Evolutionary conservation across 2,329 filamentous ascomycete genomes (phyloP).

Genomic region (Paracoccidioides brasiliensis): DNA sequence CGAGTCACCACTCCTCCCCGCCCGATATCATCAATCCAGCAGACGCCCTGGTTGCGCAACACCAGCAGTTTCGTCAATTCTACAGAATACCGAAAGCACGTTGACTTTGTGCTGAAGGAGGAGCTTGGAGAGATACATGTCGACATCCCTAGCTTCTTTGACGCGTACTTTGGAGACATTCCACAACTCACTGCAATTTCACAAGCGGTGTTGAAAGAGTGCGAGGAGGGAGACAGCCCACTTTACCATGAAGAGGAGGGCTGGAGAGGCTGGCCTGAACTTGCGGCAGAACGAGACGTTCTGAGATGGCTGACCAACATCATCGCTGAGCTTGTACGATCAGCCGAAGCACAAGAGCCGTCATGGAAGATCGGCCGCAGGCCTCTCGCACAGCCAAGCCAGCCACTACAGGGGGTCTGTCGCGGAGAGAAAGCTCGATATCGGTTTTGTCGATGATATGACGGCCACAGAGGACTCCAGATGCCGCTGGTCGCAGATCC

Average conservation of each 20-base stretch:
- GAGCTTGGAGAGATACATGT: slow-evolving; percentile 9
- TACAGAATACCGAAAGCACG: slow-evolving; percentile 10
- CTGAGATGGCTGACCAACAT: neutral
- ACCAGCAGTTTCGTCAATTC: slow-evolving; percentile 12
- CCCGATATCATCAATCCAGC: slow-evolving; percentile 5
- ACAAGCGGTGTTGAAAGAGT: neutral
- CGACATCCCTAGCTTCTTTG: slow-evolving; percentile 13
- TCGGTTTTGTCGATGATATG: too few relatives aligned
- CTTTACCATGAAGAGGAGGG: neutral
- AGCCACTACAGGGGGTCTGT: neutral
- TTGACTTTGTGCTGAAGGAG: slow-evolving; percentile 11
- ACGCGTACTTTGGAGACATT: slow-evolving; percentile 13
- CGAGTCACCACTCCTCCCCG: neutral
- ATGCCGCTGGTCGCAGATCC: too few relatives aligned
- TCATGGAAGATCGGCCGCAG: neutral
- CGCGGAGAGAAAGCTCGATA: too few relatives aligned
- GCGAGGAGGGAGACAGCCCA: neutral
- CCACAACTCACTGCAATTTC: slow-evolving; percentile 8
- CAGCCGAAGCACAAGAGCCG: neutral
- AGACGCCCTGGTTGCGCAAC: slow-evolving; percentile 10
- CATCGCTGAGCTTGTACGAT: neutral
- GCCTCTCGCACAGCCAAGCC: neutral
- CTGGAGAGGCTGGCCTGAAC: neutral
- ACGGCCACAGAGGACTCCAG: too few relatives aligned
- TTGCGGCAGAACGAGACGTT: neutral